Conservation (phyloP, 1,139 yeast genomes). For the Blastobotrys capitulatus region DNA sequence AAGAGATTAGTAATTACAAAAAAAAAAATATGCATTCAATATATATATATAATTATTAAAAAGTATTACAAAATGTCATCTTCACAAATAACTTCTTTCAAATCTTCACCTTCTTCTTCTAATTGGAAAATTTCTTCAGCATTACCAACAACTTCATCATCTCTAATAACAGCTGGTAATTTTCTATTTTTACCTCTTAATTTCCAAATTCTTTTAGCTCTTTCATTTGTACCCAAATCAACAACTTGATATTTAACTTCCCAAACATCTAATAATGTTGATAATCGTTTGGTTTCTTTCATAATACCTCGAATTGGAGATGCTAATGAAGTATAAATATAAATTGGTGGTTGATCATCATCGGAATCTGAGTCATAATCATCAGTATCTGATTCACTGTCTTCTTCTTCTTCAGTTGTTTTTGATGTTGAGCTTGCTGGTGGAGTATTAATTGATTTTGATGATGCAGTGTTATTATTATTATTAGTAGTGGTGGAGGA, state of each 20-base stretch:
- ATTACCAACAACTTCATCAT: slow-evolving; percentile 81
- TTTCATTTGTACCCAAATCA: slow-evolving; percentile 85
- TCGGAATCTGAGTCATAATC: slow-evolving; percentile 7
- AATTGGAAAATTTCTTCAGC: slow-evolving; percentile 57
- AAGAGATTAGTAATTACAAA: too few species aligned
- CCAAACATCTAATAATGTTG: slow-evolving; percentile 72
- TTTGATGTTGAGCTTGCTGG: background rate
- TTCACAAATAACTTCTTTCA: slow-evolving; percentile 32
- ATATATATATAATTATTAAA: background rate
- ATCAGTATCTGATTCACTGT: background rate
- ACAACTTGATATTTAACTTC: slow-evolving; percentile 60
- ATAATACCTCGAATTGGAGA: slow-evolving; percentile 82
- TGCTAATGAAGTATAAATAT: slow-evolving; percentile 79
- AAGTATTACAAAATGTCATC: slow-evolving; percentile 17
- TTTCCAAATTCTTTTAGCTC: slow-evolving; percentile 82
- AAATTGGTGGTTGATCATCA: slow-evolving; percentile 33
- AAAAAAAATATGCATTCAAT: background rate
- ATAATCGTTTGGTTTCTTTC: slow-evolving; percentile 72
- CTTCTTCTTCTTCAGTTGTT: background rate
- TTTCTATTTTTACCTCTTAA: slow-evolving; percentile 67
- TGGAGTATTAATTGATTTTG: background rate
- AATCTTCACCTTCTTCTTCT: slow-evolving; percentile 17
- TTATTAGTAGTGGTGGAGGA: background rate
- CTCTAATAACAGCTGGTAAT: slow-evolving; percentile 89
- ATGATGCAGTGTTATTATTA: background rate